Base-by-base conservation (phyloP, 2,329 filamentous ascomycete species). In the Triangularia verruculosa region DNA sequence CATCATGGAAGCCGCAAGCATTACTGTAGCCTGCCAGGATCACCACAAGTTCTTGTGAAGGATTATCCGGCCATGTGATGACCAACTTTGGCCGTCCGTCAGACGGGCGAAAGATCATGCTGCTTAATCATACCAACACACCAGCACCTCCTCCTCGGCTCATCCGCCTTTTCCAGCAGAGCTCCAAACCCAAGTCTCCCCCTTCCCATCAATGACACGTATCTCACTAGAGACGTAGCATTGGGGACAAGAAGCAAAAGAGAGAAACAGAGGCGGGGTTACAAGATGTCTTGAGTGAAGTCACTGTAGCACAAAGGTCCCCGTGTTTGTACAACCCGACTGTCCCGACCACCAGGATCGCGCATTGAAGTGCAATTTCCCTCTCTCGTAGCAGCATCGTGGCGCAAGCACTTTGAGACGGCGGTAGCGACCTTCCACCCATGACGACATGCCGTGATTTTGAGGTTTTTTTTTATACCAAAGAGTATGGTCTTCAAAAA, bases 331-430 rank as follows among this genome's bases (percentile, higher is more conserved):
- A 47, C 7, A 17, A 47, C 39, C 39, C 17, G 39, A 47, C 39
- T 20, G 39, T 20, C 39, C 39, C 39, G n/a, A 20, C 39, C 39
- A 47, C 39, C 39, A 47, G 39, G 39, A 17, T 27, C 22, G 12
- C 24, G 51, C 51, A 54, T 54, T 54, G 51, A 54, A 54, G 51
- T n/a, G 51, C 51, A 54, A 54, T 54, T 54, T 54, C 51, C 47
- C 51, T 54, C 51, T 54, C 51, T 28, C 27, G 51, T 54, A 25
- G 22, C 51, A 54, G 51, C 51, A 54, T 12, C 51, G 51, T 54
- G 51, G 51, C 51, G 22, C 51, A 54, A 25, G 51, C 51, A 54
- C 17, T 22, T 27, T 24, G 51, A 28, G 51, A 54, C 39, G n/a
- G 7, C 39, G 39, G 39, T 47, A 47, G 39, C 39, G 39, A 47